Evolutionary conservation across 306 rosid genomes (phyloP).

Genomic region (Sesbania bispinosa): DNA sequence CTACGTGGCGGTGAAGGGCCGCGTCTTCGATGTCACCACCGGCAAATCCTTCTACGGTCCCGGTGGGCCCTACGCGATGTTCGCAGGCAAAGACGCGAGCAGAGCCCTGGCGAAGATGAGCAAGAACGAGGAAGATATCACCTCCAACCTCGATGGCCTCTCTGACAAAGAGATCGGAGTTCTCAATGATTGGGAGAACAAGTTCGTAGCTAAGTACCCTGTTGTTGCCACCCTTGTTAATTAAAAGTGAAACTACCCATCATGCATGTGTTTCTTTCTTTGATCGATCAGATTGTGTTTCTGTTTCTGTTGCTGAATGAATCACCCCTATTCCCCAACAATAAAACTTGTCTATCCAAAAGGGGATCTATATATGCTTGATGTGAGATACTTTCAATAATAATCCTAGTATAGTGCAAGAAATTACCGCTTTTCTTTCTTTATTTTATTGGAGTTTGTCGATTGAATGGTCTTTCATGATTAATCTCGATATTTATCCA

Average conservation of each 20-base stretch:
- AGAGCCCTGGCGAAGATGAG: constrained; percentile 94
- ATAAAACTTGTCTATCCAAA: background rate
- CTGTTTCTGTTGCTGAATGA: constrained; percentile 1
- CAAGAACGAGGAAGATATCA: constrained; percentile 77
- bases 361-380: background rate
- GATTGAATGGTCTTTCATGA: too few relatives aligned
- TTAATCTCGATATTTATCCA: too few relatives aligned
- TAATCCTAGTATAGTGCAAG: background rate
- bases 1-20: constrained; percentile 77
- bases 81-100: constrained; percentile 97
- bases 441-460: too few relatives aligned
- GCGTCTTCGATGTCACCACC: constrained; percentile 76
- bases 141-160: constrained; percentile 72
- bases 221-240: constrained; percentile 57
- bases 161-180: constrained; percentile 94
- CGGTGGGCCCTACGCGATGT: constrained; percentile 85
- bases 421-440: background rate
- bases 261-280: too few relatives aligned
- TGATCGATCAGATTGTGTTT: background rate
- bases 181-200: constrained; percentile 90
- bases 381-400: too few relatives aligned
- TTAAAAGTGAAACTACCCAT: too few relatives aligned
- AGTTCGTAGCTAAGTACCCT: constrained; percentile 92
- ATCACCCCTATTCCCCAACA: too few relatives aligned
- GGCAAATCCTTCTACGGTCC: constrained; percentile 93